phyloP scores from a whole-genome alignment of 2,329 filamentous ascomycete species.

The Fusarium citri region DNA sequence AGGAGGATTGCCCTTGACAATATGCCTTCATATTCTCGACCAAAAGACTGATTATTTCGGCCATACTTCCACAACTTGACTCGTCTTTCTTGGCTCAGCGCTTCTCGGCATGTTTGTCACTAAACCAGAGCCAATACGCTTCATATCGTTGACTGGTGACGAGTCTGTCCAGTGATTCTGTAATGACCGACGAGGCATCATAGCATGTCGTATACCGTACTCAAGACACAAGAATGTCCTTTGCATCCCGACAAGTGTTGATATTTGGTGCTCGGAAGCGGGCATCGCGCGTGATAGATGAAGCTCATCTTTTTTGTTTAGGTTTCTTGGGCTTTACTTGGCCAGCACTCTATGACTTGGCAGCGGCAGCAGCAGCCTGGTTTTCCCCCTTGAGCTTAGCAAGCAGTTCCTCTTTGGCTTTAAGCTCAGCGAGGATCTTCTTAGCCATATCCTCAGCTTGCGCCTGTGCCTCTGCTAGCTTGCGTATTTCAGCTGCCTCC shows the following conservation, averaged over 20 bases:
- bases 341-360: conserved; percentile 46
- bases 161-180: neutral
- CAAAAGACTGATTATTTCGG: neutral
- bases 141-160: neutral
- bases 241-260: neutral
- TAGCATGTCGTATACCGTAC: neutral
- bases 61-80: neutral
- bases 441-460: conserved; percentile 71
- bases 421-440: conserved; percentile 70
- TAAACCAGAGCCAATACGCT: neutral
- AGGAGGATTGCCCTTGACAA: neutral
- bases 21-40: neutral
- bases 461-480: conserved; percentile 71
- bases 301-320: conserved; percentile 3
- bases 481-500: conserved; percentile 72
- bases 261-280: neutral
- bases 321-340: conserved; percentile 5
- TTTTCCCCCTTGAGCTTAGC: conserved; percentile 70
- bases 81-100: neutral
- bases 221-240: neutral
- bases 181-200: neutral
- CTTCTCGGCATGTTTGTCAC: neutral
- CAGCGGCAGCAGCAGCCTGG: conserved; percentile 56
- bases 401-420: conserved; percentile 72
- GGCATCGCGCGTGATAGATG: neutral